A percentile compares a stretch with the other conserved stretches of the same genome.
These are phyloP conservation scores for Penicillium sp. DNA, from an alignment of 2,329 filamentous ascomycete genomes.

Conservation along the genomic window DNA sequence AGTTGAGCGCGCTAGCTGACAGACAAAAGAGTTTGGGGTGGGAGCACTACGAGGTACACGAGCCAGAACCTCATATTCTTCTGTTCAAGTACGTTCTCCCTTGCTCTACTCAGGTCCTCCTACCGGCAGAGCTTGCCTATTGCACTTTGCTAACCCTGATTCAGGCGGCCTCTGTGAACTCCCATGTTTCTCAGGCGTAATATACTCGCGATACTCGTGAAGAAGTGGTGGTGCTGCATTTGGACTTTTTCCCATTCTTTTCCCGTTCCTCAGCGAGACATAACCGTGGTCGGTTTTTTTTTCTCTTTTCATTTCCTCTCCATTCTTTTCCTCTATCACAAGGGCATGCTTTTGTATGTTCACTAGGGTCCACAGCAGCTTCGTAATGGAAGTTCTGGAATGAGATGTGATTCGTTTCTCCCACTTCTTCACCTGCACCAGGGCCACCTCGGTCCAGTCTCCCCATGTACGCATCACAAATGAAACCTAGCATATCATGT, in stretches of 20 bases:
- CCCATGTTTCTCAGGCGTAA: slow-evolving; percentile 66
- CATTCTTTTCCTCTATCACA: slow-evolving; percentile 16
- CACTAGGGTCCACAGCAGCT: slow-evolving; percentile 30
- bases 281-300: slow-evolving; percentile 15
- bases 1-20: slow-evolving; percentile 5
- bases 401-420: slow-evolving; percentile 34
- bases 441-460: slow-evolving; percentile 18
- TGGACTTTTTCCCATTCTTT: slow-evolving; percentile 14
- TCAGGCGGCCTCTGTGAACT: slow-evolving; percentile 77
- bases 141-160: slow-evolving; percentile 25
- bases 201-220: slow-evolving; percentile 28
- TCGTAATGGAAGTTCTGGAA: slow-evolving; percentile 35
- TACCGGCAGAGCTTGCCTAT: neutral
- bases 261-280: slow-evolving; percentile 13
- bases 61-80: slow-evolving; percentile 96
- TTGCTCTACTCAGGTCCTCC: slow-evolving; percentile 7
- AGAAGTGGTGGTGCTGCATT: slow-evolving; percentile 18
- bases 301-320: slow-evolving; percentile 13
- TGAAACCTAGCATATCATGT: slow-evolving; percentile 5
- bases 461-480: slow-evolving; percentile 7
- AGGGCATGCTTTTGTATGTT: slow-evolving; percentile 26
- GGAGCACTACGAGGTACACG: slow-evolving; percentile 99
- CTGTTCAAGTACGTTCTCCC: slow-evolving; percentile 83
- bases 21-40: slow-evolving; percentile 82
- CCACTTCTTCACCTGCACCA: slow-evolving; percentile 17